phyloP scores from a whole-genome alignment of 192 early-diverging fungal species.

The Backusella macrospora region DNA sequence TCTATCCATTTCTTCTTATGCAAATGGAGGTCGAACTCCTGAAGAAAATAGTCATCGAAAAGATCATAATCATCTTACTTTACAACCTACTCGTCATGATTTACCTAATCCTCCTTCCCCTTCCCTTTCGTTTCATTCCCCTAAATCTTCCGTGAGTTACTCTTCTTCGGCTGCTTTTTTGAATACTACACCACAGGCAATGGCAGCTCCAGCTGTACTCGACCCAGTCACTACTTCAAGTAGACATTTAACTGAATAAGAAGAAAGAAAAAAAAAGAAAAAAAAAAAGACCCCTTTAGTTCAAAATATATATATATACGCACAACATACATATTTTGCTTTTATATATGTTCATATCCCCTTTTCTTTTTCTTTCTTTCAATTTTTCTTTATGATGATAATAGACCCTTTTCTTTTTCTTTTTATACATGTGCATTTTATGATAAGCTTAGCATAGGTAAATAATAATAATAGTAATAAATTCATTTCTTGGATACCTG shows the following conservation, averaged over 20 bases:
- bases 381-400: neutral
- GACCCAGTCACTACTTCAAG: slow-evolving; percentile 35
- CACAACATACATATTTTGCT: too few species aligned
- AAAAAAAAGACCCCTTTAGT: too few species aligned
- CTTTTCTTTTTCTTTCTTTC: too few species aligned
- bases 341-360: too few species aligned
- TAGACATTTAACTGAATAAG: slow-evolving; percentile 7
- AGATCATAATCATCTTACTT: slow-evolving; percentile 24
- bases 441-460: neutral
- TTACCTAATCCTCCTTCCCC: slow-evolving; percentile 23
- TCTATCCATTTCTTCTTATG: slow-evolving; percentile 42
- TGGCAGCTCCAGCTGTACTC: slow-evolving; percentile 26
- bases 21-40: slow-evolving; percentile 8
- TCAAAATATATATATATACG: too few species aligned
- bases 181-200: slow-evolving; percentile 13
- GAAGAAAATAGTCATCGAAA: neutral
- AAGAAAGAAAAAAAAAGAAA: neutral
- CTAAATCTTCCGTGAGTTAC: slow-evolving; percentile 3
- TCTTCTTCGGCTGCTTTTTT: slow-evolving; percentile 20
- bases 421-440: neutral
- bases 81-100: slow-evolving; percentile 13
- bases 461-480: too few species aligned
- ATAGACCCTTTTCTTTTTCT: neutral
- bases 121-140: slow-evolving; percentile 22
- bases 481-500: too few species aligned